phyloP scores from a whole-genome alignment of 2,329 filamentous ascomycete genomes.

The Trichoderma endophyticum region DNA sequence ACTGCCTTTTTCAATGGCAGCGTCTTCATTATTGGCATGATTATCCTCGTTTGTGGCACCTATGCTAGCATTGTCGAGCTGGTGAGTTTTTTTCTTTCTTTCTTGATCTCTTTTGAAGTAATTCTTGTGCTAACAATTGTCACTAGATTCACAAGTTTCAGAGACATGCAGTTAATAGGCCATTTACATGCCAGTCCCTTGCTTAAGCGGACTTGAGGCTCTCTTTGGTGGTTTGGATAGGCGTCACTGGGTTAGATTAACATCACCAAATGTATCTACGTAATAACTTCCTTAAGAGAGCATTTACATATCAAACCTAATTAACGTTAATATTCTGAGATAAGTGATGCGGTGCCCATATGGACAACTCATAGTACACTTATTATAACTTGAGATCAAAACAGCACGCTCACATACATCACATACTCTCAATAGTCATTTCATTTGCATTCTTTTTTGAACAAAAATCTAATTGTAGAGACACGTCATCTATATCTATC shows the following conservation, averaged over 20 bases:
- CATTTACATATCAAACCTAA: not conserved
- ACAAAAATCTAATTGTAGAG: not conserved
- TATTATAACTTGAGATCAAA: not conserved
- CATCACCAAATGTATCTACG: not conserved
- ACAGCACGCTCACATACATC: not conserved
- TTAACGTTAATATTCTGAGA: not conserved
- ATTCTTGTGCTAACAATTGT: not conserved
- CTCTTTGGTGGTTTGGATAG: not conserved
- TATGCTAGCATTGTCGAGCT: slow-evolving; percentile 29
- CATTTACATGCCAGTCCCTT: slow-evolving; percentile 4
- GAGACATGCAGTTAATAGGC: not conserved
- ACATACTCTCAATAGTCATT: not conserved
- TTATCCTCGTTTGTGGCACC: slow-evolving; percentile 27
- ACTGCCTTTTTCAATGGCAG: slow-evolving; percentile 24
- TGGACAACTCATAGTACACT: not conserved
- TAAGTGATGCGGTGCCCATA: not conserved
- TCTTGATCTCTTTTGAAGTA: not conserved
- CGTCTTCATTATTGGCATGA: slow-evolving; percentile 27
- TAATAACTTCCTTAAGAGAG: not conserved
- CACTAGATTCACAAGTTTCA: slow-evolving; percentile 1
- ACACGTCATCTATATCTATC: not conserved
- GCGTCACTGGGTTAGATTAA: not conserved
- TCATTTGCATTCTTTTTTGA: not conserved
- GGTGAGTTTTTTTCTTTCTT: slow-evolving; percentile 22
- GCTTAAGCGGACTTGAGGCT: not conserved